Base-by-base conservation (phyloP, 2,329 filamentous ascomycete species). In the Nemania bipapillata region DNA sequence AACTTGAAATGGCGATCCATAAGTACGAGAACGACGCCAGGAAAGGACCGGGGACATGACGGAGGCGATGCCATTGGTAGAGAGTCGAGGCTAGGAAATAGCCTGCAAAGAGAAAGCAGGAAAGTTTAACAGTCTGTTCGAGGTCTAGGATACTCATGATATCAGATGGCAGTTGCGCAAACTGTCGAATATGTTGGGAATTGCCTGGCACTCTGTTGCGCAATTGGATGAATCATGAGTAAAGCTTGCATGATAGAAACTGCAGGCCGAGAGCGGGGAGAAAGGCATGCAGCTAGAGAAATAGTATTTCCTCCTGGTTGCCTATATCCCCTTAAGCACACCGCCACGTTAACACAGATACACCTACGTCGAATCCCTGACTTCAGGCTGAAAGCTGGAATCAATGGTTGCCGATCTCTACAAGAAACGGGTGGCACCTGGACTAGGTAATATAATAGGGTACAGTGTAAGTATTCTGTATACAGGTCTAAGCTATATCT, bases 1-100 rank as follows among this genome's bases (percentile, higher is more conserved):
- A 55, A 4, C 69, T 70, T 6, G 72, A 62, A 12, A 71, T 68
- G 11, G 70, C 69, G 37, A 80, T 70, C 77, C 78, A 81, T 9
- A 77, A 37, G 67, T 80, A 77, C 15, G 79, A 79, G 30, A 80
- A 76, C 12, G 76, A 77, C 6, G 76, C 78, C 11, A 74, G 53
- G 37, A 58, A 58, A 4, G 72, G 72, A 12, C 72, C 72, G 9
- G 72, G 72, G 26, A 74, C 66, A n/a, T 74, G 63, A 11, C 69
- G 70, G 20, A 74, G 69, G 40, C 72, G 70, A 32, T 73, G 67
- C 67, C 72, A 75, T 60, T 70, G 63, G 22, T 63, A 62, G 54
- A 75, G 47, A 26, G 74, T 71, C 15, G 73, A 72, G n/a, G 65
- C 47, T 15, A 68, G 11, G 37, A 68, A 71, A 40, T 73, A 74